Base-by-base conservation (phyloP, 768 basidiomycete species). In the Phylloporus rhodoxanthus region DNA sequence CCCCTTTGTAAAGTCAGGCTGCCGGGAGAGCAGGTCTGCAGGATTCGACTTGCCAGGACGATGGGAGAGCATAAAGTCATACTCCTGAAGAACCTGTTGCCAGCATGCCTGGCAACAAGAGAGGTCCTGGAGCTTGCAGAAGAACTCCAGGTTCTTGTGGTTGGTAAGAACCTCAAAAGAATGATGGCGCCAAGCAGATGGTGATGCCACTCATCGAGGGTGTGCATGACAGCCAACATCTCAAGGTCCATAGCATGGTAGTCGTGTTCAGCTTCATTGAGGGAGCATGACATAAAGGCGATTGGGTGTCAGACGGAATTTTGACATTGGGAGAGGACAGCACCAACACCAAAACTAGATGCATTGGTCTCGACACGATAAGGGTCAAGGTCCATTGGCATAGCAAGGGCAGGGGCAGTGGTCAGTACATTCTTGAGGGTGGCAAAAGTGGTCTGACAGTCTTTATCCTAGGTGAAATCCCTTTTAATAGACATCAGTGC, bases 131-230 rank as follows among this genome's bases (percentile, higher is more conserved):
- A 70, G 53, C 2, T 53, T 63, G 34, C 51, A 51, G 56, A 77
- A 78, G n/a, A 73, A 77, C 37, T 73, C 58, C 0, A 78, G 62
- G 33, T 78, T 76, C 40, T 70, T 66, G 5, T 73, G 67, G 44
- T 75, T 62, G 1, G 66, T 65, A 46, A 61, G 51, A 30, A 75
- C 56, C 40, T 63, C 57, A 8, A 55, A 19, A 0, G 11, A 7
- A 4, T 47, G n/a, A 0, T 9, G 1, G 43, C 17, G 0, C 36
- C 42, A 2, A 43, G n/a, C 0, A 57, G 14, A 5, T 54, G 47
- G 4, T 56, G 52, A 0, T 19, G 14, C 55, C 55, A 56, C 17
- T 53, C 32, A 8, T 48, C 13, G 0, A 50, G 20, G 0, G 28
- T 11, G 0, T 10, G 21, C 1, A 56, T 53, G 3, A 56, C 42